Conservation (phyloP, 352 stramenopile species). For the Phytophthora citricola region DNA sequence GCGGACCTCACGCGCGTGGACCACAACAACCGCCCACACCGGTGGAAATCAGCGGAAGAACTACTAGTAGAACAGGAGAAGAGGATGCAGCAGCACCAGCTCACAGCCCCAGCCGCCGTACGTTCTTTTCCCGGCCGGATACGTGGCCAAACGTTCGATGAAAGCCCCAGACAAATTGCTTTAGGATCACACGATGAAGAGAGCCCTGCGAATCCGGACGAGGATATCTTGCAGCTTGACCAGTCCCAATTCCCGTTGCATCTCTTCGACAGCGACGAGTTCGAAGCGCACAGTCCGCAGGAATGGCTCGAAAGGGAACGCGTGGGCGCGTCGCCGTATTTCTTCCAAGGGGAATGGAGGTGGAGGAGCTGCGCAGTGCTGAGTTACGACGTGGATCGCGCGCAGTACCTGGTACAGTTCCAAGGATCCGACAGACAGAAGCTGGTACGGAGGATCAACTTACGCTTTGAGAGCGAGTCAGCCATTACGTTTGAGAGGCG, state of each 20-base stretch:
- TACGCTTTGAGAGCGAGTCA: slow-evolving; percentile 90
- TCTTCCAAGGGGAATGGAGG: slow-evolving; percentile 84
- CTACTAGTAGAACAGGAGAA: slow-evolving; percentile 71
- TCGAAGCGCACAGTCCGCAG: slow-evolving; percentile 67
- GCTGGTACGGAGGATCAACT: slow-evolving; percentile 90
- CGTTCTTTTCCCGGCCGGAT: slow-evolving; percentile 66
- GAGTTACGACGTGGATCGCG: slow-evolving; percentile 64
- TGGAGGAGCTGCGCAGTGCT: slow-evolving; percentile 77
- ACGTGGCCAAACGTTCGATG: slow-evolving; percentile 41
- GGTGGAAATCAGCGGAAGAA: slow-evolving; percentile 82
- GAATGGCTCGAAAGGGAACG: slow-evolving; percentile 74
- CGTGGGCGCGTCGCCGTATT: slow-evolving; percentile 79
- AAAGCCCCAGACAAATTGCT: slow-evolving; percentile 1
- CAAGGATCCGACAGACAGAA: slow-evolving; percentile 88
- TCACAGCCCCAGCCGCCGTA: slow-evolving; percentile 57
- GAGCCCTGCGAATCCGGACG: slow-evolving; percentile 26
- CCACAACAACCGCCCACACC: slow-evolving; percentile 87
- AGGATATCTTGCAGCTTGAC: slow-evolving; percentile 89
- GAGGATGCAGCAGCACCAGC: slow-evolving; percentile 61
- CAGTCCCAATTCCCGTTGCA: slow-evolving; percentile 93
- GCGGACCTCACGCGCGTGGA: slow-evolving; percentile 73
- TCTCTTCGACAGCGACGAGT: slow-evolving; percentile 91
- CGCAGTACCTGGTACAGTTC: slow-evolving; percentile 89
- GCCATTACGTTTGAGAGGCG: slow-evolving; percentile 74
- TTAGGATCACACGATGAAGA: background rate